These are phyloP conservation scores for Wickerhamiella spandovensis DNA, from an alignment of 805 yeast species.

Conservation along the genomic window DNA sequence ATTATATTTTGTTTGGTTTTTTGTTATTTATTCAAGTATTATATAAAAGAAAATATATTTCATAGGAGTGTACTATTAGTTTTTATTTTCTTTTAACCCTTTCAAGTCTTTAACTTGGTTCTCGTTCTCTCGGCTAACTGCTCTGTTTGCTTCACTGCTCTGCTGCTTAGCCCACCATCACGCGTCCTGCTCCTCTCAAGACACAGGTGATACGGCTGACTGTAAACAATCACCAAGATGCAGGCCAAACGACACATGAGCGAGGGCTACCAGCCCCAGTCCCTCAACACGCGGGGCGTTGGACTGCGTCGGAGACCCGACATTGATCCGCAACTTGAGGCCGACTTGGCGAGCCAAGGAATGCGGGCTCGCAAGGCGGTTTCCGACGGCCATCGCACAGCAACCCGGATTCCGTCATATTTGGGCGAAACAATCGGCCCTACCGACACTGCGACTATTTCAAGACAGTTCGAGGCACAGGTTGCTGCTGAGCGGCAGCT, in stretches of 20 bases:
- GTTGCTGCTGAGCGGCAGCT: constrained; percentile 1
- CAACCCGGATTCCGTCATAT: constrained; percentile 17
- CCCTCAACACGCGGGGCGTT: not conserved
- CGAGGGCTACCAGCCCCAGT: not conserved
- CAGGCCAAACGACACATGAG: not conserved
- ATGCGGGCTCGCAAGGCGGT: constrained; percentile 20
- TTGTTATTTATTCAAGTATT: no score
- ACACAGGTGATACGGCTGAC: not conserved
- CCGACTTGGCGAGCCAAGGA: constrained; percentile 18
- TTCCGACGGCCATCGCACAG: constrained; percentile 22
- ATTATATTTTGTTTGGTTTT: no score
- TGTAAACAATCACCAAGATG: not conserved
- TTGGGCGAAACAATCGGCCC: constrained; percentile 19
- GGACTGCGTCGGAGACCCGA: not conserved
- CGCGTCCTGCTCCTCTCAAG: not conserved
- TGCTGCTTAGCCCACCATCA: not conserved
- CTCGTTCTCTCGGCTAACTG: no score
- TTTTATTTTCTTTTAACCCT: no score
- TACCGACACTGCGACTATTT: constrained; percentile 8
- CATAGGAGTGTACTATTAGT: no score
- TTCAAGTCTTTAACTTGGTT: no score
- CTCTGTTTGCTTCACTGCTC: no score
- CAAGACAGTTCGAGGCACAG: constrained; percentile 2
- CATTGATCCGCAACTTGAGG: constrained; percentile 13
- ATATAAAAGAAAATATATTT: no score